phyloP scores from a whole-genome alignment of 768 basidiomycete species.

The Podaxis sp. region DNA sequence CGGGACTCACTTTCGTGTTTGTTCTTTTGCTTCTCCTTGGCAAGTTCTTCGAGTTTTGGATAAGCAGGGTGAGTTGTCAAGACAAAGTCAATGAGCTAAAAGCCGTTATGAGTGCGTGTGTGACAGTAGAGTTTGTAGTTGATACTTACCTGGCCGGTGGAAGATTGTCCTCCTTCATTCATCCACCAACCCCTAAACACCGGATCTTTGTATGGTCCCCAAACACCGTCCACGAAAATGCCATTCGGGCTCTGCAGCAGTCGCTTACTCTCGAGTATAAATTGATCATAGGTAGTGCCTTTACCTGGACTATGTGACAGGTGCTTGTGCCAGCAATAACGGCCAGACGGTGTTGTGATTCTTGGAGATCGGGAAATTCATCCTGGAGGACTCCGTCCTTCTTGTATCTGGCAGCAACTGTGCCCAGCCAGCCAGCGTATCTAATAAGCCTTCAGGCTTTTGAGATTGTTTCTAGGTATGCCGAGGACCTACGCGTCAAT shows the following conservation, averaged over 20 bases:
- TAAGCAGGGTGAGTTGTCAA: slow-evolving; percentile 91
- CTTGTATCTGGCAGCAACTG: slow-evolving; percentile 75
- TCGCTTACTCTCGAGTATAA: neutral
- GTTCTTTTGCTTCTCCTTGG: slow-evolving; percentile 55
- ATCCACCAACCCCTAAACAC: slow-evolving; percentile 98
- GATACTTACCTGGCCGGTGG: slow-evolving; percentile 82
- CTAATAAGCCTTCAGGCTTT: slow-evolving; percentile 20
- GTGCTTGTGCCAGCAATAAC: slow-evolving; percentile 96
- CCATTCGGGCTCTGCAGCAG: slow-evolving; percentile 65
- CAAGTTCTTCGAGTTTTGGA: slow-evolving; percentile 59
- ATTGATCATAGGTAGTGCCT: neutral
- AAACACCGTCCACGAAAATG: slow-evolving; percentile 88
- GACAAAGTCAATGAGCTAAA: slow-evolving; percentile 89
- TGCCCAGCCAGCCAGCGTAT: slow-evolving; percentile 97
- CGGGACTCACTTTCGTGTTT: slow-evolving; percentile 51
- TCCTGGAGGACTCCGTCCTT: slow-evolving; percentile 51
- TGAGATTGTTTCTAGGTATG: neutral
- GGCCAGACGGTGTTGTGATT: slow-evolving; percentile 81
- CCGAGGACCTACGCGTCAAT: slow-evolving; percentile 79
- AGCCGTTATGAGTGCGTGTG: neutral
- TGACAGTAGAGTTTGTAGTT: neutral
- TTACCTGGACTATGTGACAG: slow-evolving; percentile 89
- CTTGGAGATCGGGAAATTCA: slow-evolving; percentile 59
- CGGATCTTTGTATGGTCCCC: slow-evolving; percentile 91
- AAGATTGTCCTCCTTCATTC: slow-evolving; percentile 99